Conservation (phyloP, 257 asterid species). For the Salvia miltiorrhiza region DNA sequence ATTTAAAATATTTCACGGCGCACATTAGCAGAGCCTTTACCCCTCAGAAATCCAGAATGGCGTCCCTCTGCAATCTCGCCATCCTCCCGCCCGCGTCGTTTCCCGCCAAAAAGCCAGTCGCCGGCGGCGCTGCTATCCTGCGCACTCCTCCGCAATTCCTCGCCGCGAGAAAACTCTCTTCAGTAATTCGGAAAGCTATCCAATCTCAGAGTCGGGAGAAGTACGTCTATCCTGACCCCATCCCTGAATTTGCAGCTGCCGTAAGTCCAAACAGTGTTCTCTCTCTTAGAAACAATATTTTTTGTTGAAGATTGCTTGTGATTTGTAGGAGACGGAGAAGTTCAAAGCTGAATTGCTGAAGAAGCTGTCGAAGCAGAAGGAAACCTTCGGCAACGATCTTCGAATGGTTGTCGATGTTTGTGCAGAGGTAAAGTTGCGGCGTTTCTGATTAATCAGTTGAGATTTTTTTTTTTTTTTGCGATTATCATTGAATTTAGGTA, state of each 20-base stretch:
- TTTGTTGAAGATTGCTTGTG: background rate
- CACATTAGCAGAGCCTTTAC: slow-evolving; percentile 1
- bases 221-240: slow-evolving; percentile 56
- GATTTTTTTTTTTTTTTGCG: background rate
- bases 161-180: background rate
- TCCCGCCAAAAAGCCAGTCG: slow-evolving; percentile 39
- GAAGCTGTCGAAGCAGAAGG: slow-evolving; percentile 49
- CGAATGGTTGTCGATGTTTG: slow-evolving; percentile 49
- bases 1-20: background rate
- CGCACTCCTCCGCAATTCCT: background rate
- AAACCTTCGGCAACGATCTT: slow-evolving; percentile 46
- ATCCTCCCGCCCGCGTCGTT: slow-evolving; percentile 28
- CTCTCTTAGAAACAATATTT: background rate
- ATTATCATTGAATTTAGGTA: background rate
- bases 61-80: slow-evolving; percentile 18
- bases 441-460: background rate
- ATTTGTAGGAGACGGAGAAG: slow-evolving; percentile 59
- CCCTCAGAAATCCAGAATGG: slow-evolving; percentile 9
- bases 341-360: slow-evolving; percentile 49
- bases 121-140: slow-evolving; percentile 22
- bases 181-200: slow-evolving; percentile 27
- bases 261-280: slow-evolving; percentile 23
- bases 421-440: slow-evolving; percentile 23
- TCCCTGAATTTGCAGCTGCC: slow-evolving; percentile 57
- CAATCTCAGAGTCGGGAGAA: slow-evolving; percentile 24